A percentile compares a stretch with the other conserved stretches of the same genome.
Evolutionary conservation across 2,329 filamentous ascomycete species (phyloP).

Genomic region (Colletotrichum gigasporum): DNA sequence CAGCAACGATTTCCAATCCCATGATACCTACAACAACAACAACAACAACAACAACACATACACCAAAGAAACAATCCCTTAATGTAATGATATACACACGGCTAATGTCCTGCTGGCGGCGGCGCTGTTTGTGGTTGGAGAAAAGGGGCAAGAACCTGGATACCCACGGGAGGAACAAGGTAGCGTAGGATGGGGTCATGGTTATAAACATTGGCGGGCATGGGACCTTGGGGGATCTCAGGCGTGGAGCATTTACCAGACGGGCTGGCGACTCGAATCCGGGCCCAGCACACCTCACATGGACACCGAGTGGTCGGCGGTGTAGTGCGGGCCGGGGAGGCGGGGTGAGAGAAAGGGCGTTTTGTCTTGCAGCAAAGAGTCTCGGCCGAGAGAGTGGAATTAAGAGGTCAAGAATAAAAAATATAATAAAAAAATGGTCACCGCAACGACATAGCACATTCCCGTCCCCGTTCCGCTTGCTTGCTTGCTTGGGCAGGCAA

Average conservation of each 20-base stretch:
- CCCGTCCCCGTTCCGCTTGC: too few species aligned
- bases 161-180: neutral
- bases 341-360: neutral
- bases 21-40: conserved; percentile 28
- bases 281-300: neutral
- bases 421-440: too few species aligned
- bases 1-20: conserved; percentile 10
- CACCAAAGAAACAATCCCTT: conserved; percentile 19
- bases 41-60: conserved; percentile 8
- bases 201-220: neutral
- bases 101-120: conserved; percentile 25
- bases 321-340: too few species aligned
- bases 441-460: neutral
- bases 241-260: neutral
- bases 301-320: neutral
- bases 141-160: neutral
- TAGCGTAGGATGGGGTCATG: neutral
- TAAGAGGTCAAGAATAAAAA: neutral
- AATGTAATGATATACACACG: conserved; percentile 33
- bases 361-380: neutral
- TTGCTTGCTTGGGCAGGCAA: too few species aligned
- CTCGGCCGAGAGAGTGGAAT: neutral
- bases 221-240: neutral
- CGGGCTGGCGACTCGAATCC: neutral
- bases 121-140: conserved; percentile 27